Evolutionary conservation across 2,329 filamentous ascomycete species (phyloP).

Genomic region (Podosphaera fusca): DNA sequence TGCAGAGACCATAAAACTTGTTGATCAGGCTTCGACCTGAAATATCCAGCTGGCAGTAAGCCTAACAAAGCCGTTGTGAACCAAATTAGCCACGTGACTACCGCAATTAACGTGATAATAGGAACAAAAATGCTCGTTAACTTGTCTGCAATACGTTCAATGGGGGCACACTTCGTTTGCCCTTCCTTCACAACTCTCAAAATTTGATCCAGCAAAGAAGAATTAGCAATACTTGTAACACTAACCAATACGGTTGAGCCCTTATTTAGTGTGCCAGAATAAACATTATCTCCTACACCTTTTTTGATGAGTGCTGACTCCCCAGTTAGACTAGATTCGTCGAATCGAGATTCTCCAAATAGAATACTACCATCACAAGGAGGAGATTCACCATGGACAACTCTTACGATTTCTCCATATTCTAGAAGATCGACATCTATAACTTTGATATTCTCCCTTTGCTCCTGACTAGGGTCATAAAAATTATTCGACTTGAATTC

Average conservation of each 20-base stretch:
- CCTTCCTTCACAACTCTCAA: constrained; percentile 56
- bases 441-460: constrained; percentile 4
- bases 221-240: constrained; percentile 40
- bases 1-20: constrained; percentile 55
- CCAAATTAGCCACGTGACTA: constrained; percentile 52
- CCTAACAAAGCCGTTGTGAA: constrained; percentile 37
- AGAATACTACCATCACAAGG: constrained; percentile 22
- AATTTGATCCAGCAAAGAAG: constrained; percentile 61
- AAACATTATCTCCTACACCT: constrained; percentile 36
- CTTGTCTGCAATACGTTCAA: constrained; percentile 50
- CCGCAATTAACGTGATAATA: constrained; percentile 42
- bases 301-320: constrained; percentile 50
- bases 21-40: constrained; percentile 31
- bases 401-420: constrained; percentile 46
- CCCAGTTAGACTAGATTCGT: constrained; percentile 76
- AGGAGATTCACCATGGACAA: constrained; percentile 50
- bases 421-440: constrained; percentile 36
- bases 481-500: constrained; percentile 14
- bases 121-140: constrained; percentile 61
- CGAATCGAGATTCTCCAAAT: constrained; percentile 43
- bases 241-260: constrained; percentile 35
- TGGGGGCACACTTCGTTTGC: constrained; percentile 50
- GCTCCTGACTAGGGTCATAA: not conserved
- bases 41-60: constrained; percentile 30
- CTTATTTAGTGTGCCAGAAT: constrained; percentile 54